Percentiles rank a stretch among this genome's conserved stretches.
Evolutionary conservation across 208 protist genomes (phyloP).

Genomic region (Leishmania martiniquensis): DNA sequence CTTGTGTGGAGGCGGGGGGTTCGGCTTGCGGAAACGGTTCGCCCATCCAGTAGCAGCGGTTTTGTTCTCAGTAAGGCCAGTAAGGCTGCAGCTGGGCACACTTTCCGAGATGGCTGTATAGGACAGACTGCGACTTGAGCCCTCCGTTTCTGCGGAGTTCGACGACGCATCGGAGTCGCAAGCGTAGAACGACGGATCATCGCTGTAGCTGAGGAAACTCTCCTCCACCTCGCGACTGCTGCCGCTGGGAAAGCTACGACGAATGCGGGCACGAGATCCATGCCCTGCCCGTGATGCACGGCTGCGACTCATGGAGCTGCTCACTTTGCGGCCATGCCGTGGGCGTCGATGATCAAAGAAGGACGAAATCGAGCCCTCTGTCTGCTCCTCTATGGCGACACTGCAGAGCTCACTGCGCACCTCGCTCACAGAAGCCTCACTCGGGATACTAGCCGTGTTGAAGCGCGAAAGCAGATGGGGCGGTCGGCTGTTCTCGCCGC

Average conservation of each 20-base stretch:
- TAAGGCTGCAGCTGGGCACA: conserved; percentile 76
- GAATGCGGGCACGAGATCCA: conserved; percentile 9
- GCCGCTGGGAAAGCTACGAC: conserved; percentile 28
- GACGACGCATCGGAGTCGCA: conserved; percentile 39
- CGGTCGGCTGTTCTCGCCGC: conserved; percentile 14
- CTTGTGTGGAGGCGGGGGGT: conserved; percentile 11
- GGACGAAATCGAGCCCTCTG: conserved; percentile 40
- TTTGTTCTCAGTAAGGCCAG: conserved; percentile 43
- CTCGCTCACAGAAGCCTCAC: conserved; percentile 62
- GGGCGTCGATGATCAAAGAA: conserved; percentile 37
- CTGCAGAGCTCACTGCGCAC: conserved; percentile 63
- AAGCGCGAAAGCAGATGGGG: conserved; percentile 44
- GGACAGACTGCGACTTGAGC: conserved; percentile 36
- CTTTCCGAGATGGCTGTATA: conserved; percentile 64
- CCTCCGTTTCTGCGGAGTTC: conserved; percentile 24
- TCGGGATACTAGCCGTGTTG: conserved; percentile 42
- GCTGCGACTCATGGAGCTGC: conserved; percentile 30
- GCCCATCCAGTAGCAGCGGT: conserved; percentile 19
- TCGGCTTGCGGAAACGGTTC: conserved; percentile 23
- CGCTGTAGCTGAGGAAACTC: conserved; percentile 55
- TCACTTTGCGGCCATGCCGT: conserved; percentile 20
- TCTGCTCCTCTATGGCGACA: conserved; percentile 32
- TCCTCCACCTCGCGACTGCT: conserved; percentile 34
- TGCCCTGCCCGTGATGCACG: conserved; percentile 20
- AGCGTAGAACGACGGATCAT: conserved; percentile 42